Conservation (phyloP, 441 rosid species). For the Francoa sonchifolia region DNA sequence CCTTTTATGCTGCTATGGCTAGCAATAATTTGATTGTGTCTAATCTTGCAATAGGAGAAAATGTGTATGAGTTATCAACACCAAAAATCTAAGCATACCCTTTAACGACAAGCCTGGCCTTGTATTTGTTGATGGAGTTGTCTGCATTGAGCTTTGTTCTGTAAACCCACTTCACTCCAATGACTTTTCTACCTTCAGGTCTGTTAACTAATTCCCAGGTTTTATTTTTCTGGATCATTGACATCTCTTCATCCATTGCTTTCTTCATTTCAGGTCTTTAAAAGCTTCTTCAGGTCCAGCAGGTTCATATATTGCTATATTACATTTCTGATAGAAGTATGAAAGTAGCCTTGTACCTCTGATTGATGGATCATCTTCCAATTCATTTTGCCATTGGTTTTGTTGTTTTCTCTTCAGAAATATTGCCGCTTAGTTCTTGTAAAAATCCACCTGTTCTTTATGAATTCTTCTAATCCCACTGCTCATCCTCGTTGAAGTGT, state of each 20-base stretch:
- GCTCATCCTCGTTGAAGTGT: background rate
- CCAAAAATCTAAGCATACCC: constrained; percentile 6
- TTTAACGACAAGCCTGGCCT: constrained; percentile 4
- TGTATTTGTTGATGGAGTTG: constrained; percentile 1
- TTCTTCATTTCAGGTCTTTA: background rate
- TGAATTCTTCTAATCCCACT: constrained; percentile 1
- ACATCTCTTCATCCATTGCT: constrained; percentile 4
- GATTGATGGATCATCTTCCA: background rate
- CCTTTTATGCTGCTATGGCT: background rate
- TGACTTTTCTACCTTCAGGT: background rate
- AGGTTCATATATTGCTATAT: constrained; percentile 3
- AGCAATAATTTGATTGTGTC: background rate
- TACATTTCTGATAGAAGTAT: too few relatives aligned
- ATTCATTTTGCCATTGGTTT: background rate
- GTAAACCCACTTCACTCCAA: constrained; percentile 8
- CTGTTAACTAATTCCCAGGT: background rate
- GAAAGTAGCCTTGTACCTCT: background rate
- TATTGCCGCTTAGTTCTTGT: too few relatives aligned
- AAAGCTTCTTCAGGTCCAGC: background rate
- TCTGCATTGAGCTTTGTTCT: background rate
- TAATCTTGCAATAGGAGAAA: background rate
- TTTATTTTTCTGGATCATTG: background rate
- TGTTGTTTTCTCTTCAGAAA: background rate
- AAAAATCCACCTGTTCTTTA: too few relatives aligned
- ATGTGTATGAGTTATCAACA: background rate